These are phyloP conservation scores for Exophiala mesophila DNA, from an alignment of 2,329 filamentous ascomycete genomes.

Conservation along the genomic window DNA sequence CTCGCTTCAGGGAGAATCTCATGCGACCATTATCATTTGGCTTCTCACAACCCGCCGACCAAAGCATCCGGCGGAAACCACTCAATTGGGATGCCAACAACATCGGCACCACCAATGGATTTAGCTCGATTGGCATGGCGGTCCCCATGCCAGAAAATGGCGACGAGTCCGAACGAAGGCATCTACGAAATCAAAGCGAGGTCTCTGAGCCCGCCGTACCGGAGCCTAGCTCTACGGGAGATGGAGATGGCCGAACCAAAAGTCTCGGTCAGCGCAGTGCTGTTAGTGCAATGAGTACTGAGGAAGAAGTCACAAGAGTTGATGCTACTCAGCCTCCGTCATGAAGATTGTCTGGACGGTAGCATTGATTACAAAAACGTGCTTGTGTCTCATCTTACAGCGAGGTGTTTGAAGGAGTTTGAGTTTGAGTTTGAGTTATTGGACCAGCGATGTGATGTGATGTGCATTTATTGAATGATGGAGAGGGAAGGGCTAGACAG, in stretches of 20 bases:
- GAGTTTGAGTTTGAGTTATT: too few species aligned
- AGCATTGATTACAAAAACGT: too few species aligned
- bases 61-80: conserved; percentile 13
- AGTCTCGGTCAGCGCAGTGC: background rate
- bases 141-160: conserved; percentile 6
- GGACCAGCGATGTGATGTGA: too few species aligned
- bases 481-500: too few species aligned
- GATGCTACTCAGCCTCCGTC: too few species aligned
- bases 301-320: background rate
- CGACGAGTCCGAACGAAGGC: background rate
- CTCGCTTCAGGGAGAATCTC: conserved; percentile 9
- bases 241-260: background rate
- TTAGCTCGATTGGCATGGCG: conserved; percentile 18
- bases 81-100: conserved; percentile 12
- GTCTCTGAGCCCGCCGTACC: background rate
- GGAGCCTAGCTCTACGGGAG: background rate
- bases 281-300: background rate
- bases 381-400: too few species aligned
- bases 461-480: too few species aligned
- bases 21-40: conserved; percentile 19
- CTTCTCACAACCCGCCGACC: conserved; percentile 10
- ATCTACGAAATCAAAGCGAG: background rate
- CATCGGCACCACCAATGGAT: conserved; percentile 4
- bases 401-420: too few species aligned
- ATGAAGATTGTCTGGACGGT: too few species aligned